A percentile compares a stretch with the other conserved stretches of the same genome.
Conservation (phyloP, 441 rosid species). For the Gossypium gossypioides region DNA sequence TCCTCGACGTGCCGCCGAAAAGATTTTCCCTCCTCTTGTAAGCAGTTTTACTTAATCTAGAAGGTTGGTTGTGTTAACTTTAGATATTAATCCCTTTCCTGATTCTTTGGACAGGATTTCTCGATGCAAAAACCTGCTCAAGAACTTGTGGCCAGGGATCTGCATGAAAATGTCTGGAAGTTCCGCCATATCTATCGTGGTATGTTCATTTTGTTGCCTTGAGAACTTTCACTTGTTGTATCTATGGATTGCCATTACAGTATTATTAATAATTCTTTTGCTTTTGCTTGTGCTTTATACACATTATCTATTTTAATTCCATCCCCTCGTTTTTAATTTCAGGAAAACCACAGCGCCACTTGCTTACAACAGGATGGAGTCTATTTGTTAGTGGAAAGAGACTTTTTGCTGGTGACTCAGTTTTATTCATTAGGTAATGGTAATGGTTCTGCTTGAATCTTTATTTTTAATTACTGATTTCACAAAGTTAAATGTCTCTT, state of each 20-base stretch:
- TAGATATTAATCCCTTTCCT: constrained; percentile 3
- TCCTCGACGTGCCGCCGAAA: constrained; percentile 94
- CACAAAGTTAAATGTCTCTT: not conserved
- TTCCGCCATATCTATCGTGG: constrained; percentile 94
- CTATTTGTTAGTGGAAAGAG: constrained; percentile 84
- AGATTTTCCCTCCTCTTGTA: constrained; percentile 83
- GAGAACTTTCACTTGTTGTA: not conserved
- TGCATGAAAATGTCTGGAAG: constrained; percentile 76
- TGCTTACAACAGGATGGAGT: constrained; percentile 97
- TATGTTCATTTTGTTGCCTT: constrained; percentile 16
- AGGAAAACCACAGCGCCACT: constrained; percentile 95
- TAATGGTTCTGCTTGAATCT: constrained; percentile 6
- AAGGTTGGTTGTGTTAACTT: constrained; percentile 6
- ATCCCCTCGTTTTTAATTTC: constrained; percentile 7
- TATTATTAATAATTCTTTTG: not conserved
- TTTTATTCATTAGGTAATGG: constrained; percentile 76
- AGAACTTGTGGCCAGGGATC: constrained; percentile 82
- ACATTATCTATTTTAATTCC: not conserved
- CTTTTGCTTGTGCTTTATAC: not conserved
- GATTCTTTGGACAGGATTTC: constrained; percentile 47
- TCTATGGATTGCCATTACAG: not conserved
- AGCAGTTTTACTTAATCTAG: constrained; percentile 13
- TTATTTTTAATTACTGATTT: not conserved
- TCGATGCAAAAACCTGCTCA: constrained; percentile 89
- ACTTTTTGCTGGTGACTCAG: constrained; percentile 89